phyloP scores from a whole-genome alignment of 2,329 filamentous ascomycete species.

The Pseudonectria foliicola region DNA sequence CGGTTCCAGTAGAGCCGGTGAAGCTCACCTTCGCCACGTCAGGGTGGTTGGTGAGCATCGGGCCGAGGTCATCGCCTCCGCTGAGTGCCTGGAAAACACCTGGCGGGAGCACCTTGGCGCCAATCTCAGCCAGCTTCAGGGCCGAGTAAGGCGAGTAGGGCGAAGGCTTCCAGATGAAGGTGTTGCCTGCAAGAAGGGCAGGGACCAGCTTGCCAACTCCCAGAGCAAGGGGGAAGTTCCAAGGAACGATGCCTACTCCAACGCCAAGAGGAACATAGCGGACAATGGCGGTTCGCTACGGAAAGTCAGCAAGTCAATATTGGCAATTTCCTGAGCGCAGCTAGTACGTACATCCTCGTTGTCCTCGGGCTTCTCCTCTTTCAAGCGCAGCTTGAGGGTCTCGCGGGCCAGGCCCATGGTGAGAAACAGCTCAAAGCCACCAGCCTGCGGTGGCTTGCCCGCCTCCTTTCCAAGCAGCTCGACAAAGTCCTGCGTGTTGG shows the following conservation, averaged over 20 bases:
- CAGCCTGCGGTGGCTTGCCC: conserved; percentile 17
- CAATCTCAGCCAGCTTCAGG: conserved; percentile 48
- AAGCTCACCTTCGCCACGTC: conserved; percentile 56
- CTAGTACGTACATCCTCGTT: conserved; percentile 5
- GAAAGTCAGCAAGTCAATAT: background rate
- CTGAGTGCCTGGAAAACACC: conserved; percentile 55
- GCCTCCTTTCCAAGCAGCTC: conserved; percentile 17
- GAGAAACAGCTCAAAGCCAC: conserved; percentile 8
- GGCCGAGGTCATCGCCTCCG: conserved; percentile 54
- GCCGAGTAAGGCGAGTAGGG: conserved; percentile 50
- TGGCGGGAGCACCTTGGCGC: conserved; percentile 42
- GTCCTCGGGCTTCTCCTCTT: conserved; percentile 13
- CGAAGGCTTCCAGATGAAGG: conserved; percentile 50
- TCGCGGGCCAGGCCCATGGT: conserved; percentile 4
- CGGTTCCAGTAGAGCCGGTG: conserved; percentile 52
- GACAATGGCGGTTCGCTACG: conserved; percentile 8
- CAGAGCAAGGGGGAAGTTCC: conserved; percentile 39
- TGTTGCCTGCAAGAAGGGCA: conserved; percentile 49
- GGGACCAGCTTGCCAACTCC: conserved; percentile 42
- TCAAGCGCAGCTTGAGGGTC: conserved; percentile 8
- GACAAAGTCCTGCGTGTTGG: conserved; percentile 14
- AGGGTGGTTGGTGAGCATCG: conserved; percentile 49
- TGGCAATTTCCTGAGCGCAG: background rate
- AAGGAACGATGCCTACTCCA: conserved; percentile 28
- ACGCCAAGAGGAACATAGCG: background rate